Percentiles rank a stretch among this genome's conserved stretches.
These are phyloP conservation scores for Intubia oerlemansii DNA, from an alignment of 2,329 filamentous ascomycete genomes.

Conservation along the genomic window DNA sequence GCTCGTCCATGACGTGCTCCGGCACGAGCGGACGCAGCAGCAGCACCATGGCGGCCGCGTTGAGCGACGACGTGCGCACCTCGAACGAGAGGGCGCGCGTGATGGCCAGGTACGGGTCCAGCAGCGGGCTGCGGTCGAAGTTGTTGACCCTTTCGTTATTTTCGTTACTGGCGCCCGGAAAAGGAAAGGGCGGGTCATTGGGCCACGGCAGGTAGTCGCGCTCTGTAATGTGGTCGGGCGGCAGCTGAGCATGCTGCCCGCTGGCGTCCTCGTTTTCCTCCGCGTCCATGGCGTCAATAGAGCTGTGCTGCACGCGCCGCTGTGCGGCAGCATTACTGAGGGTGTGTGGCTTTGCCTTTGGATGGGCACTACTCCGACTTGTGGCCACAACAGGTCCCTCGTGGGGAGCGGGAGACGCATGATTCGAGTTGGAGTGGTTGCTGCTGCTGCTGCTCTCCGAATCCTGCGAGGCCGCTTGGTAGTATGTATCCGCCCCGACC, in stretches of 20 bases:
- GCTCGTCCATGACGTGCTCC: conserved; percentile 27
- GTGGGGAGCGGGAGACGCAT: no score
- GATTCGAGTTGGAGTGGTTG: no score
- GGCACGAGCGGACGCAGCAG: conserved; percentile 36
- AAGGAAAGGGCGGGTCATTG: conserved; percentile 32
- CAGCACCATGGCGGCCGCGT: conserved; percentile 38
- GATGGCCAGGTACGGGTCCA: conserved; percentile 34
- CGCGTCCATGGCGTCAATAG: conserved; percentile 1
- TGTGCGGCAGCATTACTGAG: no score
- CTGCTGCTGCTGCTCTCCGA: conserved; percentile 4
- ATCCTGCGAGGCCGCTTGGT: conserved; percentile 3
- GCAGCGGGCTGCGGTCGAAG: conserved; percentile 13
- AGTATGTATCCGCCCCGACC: conserved; percentile 4
- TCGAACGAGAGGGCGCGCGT: conserved; percentile 34
- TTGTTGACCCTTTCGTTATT: conserved; percentile 4
- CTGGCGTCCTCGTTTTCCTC: conserved; percentile 1
- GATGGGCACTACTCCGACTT: no score
- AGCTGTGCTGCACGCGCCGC: no score
- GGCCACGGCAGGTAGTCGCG: conserved; percentile 38
- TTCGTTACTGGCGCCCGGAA: no score
- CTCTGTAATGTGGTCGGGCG: conserved; percentile 27
- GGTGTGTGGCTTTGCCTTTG: no score
- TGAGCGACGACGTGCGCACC: conserved; percentile 30
- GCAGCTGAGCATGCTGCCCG: conserved; percentile 10
- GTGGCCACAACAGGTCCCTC: no score